phyloP scores from a whole-genome alignment of 75 land plant genomes.

The Selaginella moellendorffii region DNA sequence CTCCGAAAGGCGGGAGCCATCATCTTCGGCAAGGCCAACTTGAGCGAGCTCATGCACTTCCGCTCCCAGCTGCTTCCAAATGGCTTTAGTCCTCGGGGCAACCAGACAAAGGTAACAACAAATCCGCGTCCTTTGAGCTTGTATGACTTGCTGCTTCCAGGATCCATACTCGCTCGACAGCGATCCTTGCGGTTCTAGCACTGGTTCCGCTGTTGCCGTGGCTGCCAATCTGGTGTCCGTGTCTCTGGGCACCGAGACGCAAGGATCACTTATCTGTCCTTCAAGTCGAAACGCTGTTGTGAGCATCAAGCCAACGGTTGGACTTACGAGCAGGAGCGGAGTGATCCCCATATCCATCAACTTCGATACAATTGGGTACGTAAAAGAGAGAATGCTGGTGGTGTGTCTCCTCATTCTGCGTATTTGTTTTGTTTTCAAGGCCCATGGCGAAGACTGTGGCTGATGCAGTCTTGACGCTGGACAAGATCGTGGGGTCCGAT shows the following conservation, averaged over 20 bases:
- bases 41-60: slow-evolving; percentile 33
- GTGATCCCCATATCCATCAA: slow-evolving; percentile 38
- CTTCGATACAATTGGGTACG: slow-evolving; percentile 48
- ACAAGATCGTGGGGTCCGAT: slow-evolving; percentile 49
- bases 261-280: slow-evolving; percentile 47
- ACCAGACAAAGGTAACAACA: slow-evolving; percentile 25
- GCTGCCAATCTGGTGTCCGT: slow-evolving; percentile 51
- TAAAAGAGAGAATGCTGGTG: background rate
- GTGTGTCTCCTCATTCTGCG: too few species aligned
- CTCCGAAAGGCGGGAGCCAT: slow-evolving; percentile 42
- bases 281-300: slow-evolving; percentile 36
- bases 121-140: too few species aligned
- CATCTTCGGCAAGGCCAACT: slow-evolving; percentile 43
- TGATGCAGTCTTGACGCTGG: slow-evolving; percentile 44
- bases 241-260: slow-evolving; percentile 46
- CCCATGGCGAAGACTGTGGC: slow-evolving; percentile 51
- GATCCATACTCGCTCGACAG: slow-evolving; percentile 32
- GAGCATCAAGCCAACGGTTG: slow-evolving; percentile 56
- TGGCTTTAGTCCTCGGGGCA: slow-evolving; percentile 43
- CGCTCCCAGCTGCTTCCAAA: slow-evolving; percentile 24
- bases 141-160: too few species aligned
- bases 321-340: slow-evolving; percentile 52
- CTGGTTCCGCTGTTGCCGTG: slow-evolving; percentile 40
- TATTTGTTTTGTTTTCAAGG: too few species aligned
- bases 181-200: slow-evolving; percentile 46